Evolutionary conservation across 1,139 yeast species (phyloP), one percentile per base, ranked within the genome.

Genomic region (Kodamaea alishanica): DNA sequence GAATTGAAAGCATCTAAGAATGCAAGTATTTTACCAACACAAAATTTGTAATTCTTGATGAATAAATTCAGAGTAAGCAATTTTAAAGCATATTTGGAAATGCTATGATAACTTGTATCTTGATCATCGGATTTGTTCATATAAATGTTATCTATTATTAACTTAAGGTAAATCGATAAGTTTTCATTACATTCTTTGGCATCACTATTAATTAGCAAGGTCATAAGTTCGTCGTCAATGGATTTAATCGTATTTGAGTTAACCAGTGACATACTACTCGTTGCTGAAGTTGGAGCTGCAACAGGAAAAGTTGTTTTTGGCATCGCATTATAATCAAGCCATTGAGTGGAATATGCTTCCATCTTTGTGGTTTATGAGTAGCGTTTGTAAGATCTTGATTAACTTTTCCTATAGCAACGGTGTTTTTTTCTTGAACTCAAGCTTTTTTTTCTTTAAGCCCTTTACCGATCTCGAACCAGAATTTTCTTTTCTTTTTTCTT

Each of bases 11-110:
- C 58, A 10, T 52, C 47, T 28, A 70, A 43, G 30, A 70, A 52
- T 9, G 72, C 67, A 32, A 71, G 46, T 10, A 70, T 50, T 47
- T 71, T 71, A 10, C 73, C 74, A 6, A 70, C 48, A 44, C 76
- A 70, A 29, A 68, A 57, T 22, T 45, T 48, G 44, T 52, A 61
- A 49, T 71, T 71, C 47, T 66, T 65, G 30, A 61, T 44, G 41
- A 70, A 71, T 36, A 71, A 47, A 42, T 70, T 71, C 66, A 65
- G 70, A 4, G 59, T 58, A 8, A 70, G 50, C 12, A 71, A 49
- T 40, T 58, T 62, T 44, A 70, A 52, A 8, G 74, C 72, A 44
- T 59, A 55, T 5, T 56, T 38, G 5, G 73, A 66, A 6, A 70
- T 49, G 27, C 56, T 54, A 40, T 65, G 70, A 46, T 66, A 67